A percentile compares a stretch with the other conserved stretches of the same genome.
These are phyloP conservation scores for Ramaria sp. DNA, from an alignment of 768 basidiomycete genomes.

Conservation along the genomic window DNA sequence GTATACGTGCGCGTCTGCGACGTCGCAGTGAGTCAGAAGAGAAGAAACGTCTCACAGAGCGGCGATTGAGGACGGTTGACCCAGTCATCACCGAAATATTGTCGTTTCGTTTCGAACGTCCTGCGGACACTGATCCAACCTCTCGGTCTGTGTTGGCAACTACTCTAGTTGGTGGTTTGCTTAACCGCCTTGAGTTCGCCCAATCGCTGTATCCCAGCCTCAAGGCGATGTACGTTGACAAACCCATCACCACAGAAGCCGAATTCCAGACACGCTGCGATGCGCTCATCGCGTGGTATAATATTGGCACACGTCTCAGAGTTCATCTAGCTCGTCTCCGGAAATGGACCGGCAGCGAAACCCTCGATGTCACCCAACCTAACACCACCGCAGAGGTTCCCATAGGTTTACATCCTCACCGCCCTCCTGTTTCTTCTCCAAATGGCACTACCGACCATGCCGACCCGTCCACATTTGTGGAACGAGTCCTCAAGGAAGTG, in stretches of 20 bases:
- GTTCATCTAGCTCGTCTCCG: constrained; percentile 72
- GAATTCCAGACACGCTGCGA: constrained; percentile 77
- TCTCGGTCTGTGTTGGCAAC: constrained; percentile 29
- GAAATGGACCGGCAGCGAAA: constrained; percentile 90
- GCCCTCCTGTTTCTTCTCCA: constrained; percentile 14
- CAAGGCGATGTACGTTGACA: constrained; percentile 71
- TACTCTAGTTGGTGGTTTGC: constrained; percentile 50
- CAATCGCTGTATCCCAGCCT: constrained; percentile 82
- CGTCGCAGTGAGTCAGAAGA: constrained; percentile 77
- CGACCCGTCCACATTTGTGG: constrained; percentile 81
- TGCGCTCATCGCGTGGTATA: constrained; percentile 86
- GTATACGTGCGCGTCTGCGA: constrained; percentile 78
- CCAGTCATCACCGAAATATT: constrained; percentile 75
- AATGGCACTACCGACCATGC: constrained; percentile 35
- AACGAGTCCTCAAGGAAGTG: constrained; percentile 90
- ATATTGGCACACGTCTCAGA: constrained; percentile 76
- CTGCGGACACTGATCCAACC: constrained; percentile 24
- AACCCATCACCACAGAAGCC: constrained; percentile 52
- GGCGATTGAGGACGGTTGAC: constrained; percentile 72
- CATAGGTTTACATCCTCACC: constrained; percentile 23
- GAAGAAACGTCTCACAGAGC: constrained; percentile 69
- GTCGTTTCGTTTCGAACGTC: constrained; percentile 52
- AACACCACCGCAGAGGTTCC: constrained; percentile 54
- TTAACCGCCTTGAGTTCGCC: constrained; percentile 69
- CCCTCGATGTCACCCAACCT: constrained; percentile 78